A percentile compares a stretch with the other conserved stretches of the same genome.
phyloP scores from a whole-genome alignment of 116 monocot genomes.

The Trichopus zeylanicus region DNA sequence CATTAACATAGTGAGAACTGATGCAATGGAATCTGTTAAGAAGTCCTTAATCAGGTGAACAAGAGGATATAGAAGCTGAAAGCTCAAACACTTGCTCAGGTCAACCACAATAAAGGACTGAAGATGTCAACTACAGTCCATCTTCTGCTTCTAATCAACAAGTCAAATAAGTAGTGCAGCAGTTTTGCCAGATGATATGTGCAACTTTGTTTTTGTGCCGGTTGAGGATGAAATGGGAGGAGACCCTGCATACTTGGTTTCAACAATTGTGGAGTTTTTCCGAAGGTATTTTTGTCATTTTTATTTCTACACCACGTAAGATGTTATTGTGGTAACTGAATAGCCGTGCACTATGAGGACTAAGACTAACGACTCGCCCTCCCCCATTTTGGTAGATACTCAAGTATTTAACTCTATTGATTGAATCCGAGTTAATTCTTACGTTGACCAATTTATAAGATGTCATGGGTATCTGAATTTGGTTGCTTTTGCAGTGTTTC shows the following conservation, averaged over 20 bases:
- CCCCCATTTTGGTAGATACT: no score
- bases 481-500: constrained; percentile 46
- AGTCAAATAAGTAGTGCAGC: constrained; percentile 29
- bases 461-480: no score
- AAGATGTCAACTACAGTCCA: constrained; percentile 18
- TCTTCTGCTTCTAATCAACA: constrained; percentile 19
- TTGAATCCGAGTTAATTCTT: no score
- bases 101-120: constrained; percentile 20
- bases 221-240: constrained; percentile 91
- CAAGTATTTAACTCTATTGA: no score
- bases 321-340: neutral
- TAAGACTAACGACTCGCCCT: no score
- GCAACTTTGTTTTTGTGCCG: constrained; percentile 52
- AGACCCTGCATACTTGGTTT: constrained; percentile 76
- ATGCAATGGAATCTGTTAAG: constrained; percentile 10
- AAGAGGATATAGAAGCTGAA: constrained; percentile 2
- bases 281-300: constrained; percentile 41
- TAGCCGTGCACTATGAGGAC: no score
- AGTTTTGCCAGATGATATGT: constrained; percentile 86
- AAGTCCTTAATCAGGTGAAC: constrained; percentile 15
- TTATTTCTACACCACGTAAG: neutral
- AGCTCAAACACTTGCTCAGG: constrained; percentile 12
- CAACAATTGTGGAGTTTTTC: constrained; percentile 74
- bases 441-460: no score
- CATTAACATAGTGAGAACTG: constrained; percentile 10